These are phyloP conservation scores for Neoscytalidium dimidiatum DNA, from an alignment of 2,329 filamentous ascomycete species.

Conservation along the genomic window DNA sequence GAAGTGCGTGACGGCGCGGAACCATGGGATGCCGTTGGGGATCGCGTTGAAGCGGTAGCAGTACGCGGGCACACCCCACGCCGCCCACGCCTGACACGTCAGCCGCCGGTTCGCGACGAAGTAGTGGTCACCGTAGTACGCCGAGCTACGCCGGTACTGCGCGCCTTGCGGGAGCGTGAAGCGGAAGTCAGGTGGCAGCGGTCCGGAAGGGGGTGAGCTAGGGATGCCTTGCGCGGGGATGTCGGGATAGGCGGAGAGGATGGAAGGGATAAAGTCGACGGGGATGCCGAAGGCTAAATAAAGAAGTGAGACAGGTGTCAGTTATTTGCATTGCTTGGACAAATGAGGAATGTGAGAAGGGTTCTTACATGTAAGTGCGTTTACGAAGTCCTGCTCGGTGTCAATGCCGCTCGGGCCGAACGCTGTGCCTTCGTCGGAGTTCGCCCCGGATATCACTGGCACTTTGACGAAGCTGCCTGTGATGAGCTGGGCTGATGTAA, in stretches of 20 bases:
- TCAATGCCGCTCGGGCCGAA: constrained; percentile 59
- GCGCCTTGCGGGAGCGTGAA: constrained; percentile 26
- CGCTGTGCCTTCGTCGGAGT: constrained; percentile 65
- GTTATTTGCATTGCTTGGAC: neutral
- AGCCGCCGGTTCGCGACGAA: constrained; percentile 59
- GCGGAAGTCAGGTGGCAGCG: neutral
- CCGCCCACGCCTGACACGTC: constrained; percentile 55
- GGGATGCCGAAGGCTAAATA: constrained; percentile 26
- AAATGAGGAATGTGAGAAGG: neutral
- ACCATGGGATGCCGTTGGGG: constrained; percentile 45
- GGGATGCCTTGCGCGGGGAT: constrained; percentile 2
- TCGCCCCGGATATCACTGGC: constrained; percentile 64
- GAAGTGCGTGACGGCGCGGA: constrained; percentile 56
- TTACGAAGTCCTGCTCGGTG: constrained; percentile 55
- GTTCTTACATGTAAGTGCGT: constrained; percentile 29
- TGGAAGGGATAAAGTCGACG: constrained; percentile 26
- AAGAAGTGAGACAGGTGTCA: neutral
- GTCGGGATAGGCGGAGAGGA: constrained; percentile 32
- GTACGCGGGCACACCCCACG: constrained; percentile 53
- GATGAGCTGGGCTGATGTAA: constrained; percentile 56
- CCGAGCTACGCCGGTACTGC: constrained; percentile 56
- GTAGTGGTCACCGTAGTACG: constrained; percentile 54
- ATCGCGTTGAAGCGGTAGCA: constrained; percentile 65
- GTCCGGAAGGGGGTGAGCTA: neutral
- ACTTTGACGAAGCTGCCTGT: constrained; percentile 64